A percentile compares a stretch with the other conserved stretches of the same genome.
Evolutionary conservation across 495 filamentous ascomycete species (phyloP).

Genomic region (Podospora anserina): DNA sequence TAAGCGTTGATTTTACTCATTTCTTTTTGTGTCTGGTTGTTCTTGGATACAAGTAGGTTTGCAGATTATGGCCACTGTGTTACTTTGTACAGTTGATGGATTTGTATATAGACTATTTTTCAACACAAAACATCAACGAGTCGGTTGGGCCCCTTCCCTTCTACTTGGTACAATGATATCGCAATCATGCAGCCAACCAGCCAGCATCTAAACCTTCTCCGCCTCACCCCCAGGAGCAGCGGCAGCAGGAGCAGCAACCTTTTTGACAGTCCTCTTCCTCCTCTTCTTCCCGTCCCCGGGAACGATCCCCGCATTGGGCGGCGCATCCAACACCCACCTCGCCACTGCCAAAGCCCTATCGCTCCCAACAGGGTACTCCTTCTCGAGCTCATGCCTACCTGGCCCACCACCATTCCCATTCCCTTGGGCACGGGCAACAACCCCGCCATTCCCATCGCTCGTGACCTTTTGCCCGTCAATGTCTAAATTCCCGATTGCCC

Average conservation of each 20-base stretch:
- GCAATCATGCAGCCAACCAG: too few relatives aligned
- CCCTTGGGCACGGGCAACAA: too few relatives aligned
- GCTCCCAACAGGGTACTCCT: constrained; percentile 65
- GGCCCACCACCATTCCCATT: background rate
- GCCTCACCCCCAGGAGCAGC: background rate
- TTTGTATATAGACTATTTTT: too few relatives aligned
- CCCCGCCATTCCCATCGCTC: background rate
- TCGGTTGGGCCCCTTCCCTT: too few relatives aligned
- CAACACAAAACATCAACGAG: too few relatives aligned
- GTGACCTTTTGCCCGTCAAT: background rate
- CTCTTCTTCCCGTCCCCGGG: constrained; percentile 16
- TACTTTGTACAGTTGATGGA: too few relatives aligned
- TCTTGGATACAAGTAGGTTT: too few relatives aligned
- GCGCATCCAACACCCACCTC: constrained; percentile 55
- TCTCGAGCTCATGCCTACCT: constrained; percentile 38
- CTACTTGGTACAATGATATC: too few relatives aligned
- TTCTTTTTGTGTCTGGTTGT: background rate
- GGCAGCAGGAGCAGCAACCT: background rate
- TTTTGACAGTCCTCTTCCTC: constrained; percentile 32
- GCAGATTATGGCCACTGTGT: too few relatives aligned
- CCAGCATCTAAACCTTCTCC: background rate
- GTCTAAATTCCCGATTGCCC: background rate
- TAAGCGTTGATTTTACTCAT: background rate
- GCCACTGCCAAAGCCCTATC: constrained; percentile 65
- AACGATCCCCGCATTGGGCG: background rate